Evolutionary conservation across 352 stramenopile genomes (phyloP), one percentile per base, ranked within the genome.

Genomic region (Phytophthora capsici): DNA sequence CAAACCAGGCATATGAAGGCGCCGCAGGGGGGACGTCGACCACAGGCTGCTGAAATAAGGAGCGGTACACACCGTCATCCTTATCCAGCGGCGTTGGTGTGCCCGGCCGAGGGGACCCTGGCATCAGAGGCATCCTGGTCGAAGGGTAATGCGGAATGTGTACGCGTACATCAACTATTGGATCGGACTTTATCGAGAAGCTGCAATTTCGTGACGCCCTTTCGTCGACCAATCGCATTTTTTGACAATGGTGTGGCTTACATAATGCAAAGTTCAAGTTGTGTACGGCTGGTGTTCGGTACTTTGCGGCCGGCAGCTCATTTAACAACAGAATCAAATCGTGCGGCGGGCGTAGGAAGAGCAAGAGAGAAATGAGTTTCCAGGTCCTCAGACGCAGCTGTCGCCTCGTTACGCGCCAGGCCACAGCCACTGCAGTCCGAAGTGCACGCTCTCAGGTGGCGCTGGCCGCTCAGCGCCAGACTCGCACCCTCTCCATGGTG

Each of bases 1-100:
- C 84, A 50, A 93, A 93, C 86, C 86, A 95, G 40, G 86, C 80
- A 58, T 91, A 91, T 2, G 86, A 89, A 8, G 84, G 84, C 14
- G 83, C 79, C 1, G 69, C 71, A 0, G 83, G 78, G 0, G 86
- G 86, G 32, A 95, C 78, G 38, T 93, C 84, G 14, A 95, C 74
- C 20, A 89, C 62, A 13, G 86, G 84, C 51, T 95, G 86, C 71
- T 95, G 86, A 65, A 95, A 95, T 46, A 95, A 68, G 2, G 84
- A 93, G 53, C 84, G 86, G 63, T 95, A 95, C 51, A 93, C 80
- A 58, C 86, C 84, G 57, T 90, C 81, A 63, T 86, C 75, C 16
- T 85, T 67, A 37, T 82, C 74, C 16, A 83, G 66, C 8, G 62
- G 57, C 41, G 56, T 55, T 26, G 80, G 78, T 30, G 67, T 69